A percentile compares a stretch with the other conserved stretches of the same genome.
phyloP scores from a whole-genome alignment of 257 asterid genomes.

The Solanum megistacrolobum region DNA sequence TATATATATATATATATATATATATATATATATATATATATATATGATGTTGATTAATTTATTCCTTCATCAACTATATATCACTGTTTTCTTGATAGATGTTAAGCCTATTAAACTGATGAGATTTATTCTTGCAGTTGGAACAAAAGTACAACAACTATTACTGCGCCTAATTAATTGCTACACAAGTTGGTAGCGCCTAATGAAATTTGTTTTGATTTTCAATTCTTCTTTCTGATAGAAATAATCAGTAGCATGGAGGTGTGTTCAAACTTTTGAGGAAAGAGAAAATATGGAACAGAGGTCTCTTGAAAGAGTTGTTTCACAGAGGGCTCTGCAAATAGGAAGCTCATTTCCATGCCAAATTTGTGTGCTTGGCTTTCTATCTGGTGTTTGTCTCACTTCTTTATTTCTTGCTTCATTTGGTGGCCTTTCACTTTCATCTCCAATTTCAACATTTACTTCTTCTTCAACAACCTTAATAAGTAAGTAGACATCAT shows the following conservation, averaged over 20 bases:
- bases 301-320: slow-evolving; percentile 63
- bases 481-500: slow-evolving; percentile 6
- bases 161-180: background rate
- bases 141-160: background rate
- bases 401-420: slow-evolving; percentile 72
- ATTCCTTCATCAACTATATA: background rate
- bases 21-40: no score
- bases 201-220: no score
- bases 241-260: no score
- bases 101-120: background rate
- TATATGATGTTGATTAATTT: no score
- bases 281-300: slow-evolving; percentile 34
- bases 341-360: slow-evolving; percentile 78
- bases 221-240: no score
- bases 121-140: slow-evolving; percentile 4
- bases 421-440: slow-evolving; percentile 27
- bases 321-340: slow-evolving; percentile 69
- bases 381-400: slow-evolving; percentile 75
- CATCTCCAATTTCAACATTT: slow-evolving; percentile 10
- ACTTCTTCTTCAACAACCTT: slow-evolving; percentile 12
- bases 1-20: no score
- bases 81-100: background rate
- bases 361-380: slow-evolving; percentile 71
- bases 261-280: no score
- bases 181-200: background rate